phyloP scores from a whole-genome alignment of 495 filamentous ascomycete genomes.

The Oleoguttula mirabilis region DNA sequence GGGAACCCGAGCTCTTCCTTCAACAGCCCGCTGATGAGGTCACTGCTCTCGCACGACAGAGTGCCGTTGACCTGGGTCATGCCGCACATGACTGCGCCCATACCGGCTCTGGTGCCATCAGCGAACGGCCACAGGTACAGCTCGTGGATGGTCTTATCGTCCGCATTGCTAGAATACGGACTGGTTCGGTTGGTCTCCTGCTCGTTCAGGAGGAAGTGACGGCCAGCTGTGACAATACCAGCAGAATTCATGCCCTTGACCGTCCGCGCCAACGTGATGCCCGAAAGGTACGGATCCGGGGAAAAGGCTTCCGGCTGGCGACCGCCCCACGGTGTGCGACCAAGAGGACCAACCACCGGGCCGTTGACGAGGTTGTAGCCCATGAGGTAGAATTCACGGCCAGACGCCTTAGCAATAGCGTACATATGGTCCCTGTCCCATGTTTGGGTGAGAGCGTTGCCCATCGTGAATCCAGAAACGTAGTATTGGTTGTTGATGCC shows the following conservation, averaged over 20 bases:
- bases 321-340: conserved; percentile 58
- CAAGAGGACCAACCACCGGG: conserved; percentile 70
- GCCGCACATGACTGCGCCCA: conserved; percentile 60
- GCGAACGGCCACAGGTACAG: conserved; percentile 82
- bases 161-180: conserved; percentile 59
- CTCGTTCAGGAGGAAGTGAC: conserved; percentile 32
- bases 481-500: conserved; percentile 53
- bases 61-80: conserved; percentile 70
- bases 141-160: conserved; percentile 91
- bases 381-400: conserved; percentile 26
- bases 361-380: conserved; percentile 69
- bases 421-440: conserved; percentile 30
- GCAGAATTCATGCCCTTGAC: conserved; percentile 30
- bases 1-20: conserved; percentile 91
- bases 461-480: conserved; percentile 29
- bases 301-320: conserved; percentile 41
- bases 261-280: conserved; percentile 27
- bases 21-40: conserved; percentile 66
- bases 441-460: conserved; percentile 30
- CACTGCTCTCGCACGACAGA: conserved; percentile 56
- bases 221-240: conserved; percentile 29
- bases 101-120: conserved; percentile 35
- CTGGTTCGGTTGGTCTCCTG: conserved; percentile 22
- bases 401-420: conserved; percentile 28
- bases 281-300: conserved; percentile 32